A percentile compares a stretch with the other conserved stretches of the same genome.
phyloP scores from a whole-genome alignment of 2,329 filamentous ascomycete species.

The Monosporascus sp. region DNA sequence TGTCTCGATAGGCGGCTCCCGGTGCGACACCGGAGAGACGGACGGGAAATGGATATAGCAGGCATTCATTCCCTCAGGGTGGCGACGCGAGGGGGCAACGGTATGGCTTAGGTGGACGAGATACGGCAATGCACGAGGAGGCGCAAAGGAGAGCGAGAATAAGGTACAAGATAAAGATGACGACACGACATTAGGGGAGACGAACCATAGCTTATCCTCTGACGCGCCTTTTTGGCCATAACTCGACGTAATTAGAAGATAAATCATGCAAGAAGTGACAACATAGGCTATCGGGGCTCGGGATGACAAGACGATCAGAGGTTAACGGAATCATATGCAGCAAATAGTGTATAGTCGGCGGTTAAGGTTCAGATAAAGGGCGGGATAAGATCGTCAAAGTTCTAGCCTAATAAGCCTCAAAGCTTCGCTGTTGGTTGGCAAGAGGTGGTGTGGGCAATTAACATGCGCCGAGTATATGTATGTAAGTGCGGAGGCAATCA shows the following conservation, averaged over 20 bases:
- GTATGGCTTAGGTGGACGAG: too few relatives aligned
- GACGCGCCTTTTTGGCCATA: conserved; percentile 61
- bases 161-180: conserved; percentile 3
- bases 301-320: not conserved
- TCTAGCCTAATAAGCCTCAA: not conserved
- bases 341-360: not conserved
- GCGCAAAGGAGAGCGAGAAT: conserved; percentile 9
- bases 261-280: conserved; percentile 10
- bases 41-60: not conserved
- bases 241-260: conserved; percentile 11
- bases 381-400: not conserved
- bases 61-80: not conserved
- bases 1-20: not conserved
- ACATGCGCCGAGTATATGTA: too few relatives aligned
- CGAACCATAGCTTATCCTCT: conserved; percentile 63
- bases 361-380: not conserved
- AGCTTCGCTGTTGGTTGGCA: not conserved
- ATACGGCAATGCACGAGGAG: conserved; percentile 7
- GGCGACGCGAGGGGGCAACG: too few relatives aligned
- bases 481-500: too few relatives aligned
- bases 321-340: not conserved
- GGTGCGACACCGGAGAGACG: conserved; percentile 1
- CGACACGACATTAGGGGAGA: conserved; percentile 11
- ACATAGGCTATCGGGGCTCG: not conserved
- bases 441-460: not conserved